phyloP scores from a whole-genome alignment of 345 rosid species.

The Jatropha curcas region DNA sequence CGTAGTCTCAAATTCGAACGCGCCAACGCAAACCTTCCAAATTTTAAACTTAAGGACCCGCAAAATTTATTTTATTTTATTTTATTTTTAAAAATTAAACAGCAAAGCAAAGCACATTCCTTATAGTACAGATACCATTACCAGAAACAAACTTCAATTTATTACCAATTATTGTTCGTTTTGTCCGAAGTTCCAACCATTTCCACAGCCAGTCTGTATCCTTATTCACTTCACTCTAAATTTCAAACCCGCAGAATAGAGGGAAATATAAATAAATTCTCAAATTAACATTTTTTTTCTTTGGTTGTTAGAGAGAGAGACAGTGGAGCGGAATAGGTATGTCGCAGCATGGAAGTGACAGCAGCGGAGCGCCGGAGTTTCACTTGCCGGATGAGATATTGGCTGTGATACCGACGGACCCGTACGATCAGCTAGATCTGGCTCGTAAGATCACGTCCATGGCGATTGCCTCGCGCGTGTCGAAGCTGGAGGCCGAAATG shows the following conservation, averaged over 20 bases:
- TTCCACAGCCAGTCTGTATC: no score
- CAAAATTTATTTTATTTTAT: neutral
- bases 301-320: neutral
- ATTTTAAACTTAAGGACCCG: neutral
- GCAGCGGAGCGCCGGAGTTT: conserved; percentile 53
- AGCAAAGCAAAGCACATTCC: neutral
- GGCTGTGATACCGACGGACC: conserved; percentile 80
- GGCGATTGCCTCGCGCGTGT: conserved; percentile 93
- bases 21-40: conserved; percentile 4
- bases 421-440: conserved; percentile 92
- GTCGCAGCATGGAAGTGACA: conserved; percentile 36
- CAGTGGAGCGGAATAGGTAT: conserved; percentile 15
- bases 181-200: neutral
- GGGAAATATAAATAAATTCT: neutral
- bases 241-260: neutral
- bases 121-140: neutral
- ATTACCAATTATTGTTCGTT: neutral
- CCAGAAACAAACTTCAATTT: neutral
- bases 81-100: neutral
- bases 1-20: neutral
- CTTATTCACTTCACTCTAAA: neutral
- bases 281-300: neutral
- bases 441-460: conserved; percentile 95
- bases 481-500: conserved; percentile 69
- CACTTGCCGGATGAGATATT: conserved; percentile 68